A percentile compares a stretch with the other conserved stretches of the same genome.
Evolutionary conservation across 169 alveolate species (phyloP).

Genomic region (Eimeria acervulina): DNA sequence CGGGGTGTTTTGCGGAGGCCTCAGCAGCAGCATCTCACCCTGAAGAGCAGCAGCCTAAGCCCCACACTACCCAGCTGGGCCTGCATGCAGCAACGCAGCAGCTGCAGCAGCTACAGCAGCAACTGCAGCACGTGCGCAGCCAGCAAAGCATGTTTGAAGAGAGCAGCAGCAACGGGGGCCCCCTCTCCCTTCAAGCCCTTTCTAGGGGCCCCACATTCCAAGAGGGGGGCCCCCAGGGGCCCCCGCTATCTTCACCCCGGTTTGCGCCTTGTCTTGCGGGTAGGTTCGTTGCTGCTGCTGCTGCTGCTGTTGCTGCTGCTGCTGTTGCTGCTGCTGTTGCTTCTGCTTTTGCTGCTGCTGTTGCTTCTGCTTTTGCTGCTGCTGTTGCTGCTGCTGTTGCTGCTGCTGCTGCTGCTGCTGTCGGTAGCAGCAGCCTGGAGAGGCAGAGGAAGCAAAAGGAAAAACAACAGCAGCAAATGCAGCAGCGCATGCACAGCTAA

Average conservation of each 20-base stretch:
- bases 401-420: neutral
- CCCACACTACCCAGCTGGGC: neutral
- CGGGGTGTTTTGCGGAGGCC: too few species aligned
- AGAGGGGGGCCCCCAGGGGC: too few species aligned
- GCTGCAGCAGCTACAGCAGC: conserved; percentile 45
- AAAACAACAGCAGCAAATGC: neutral
- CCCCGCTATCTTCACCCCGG: too few species aligned
- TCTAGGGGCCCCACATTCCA: too few species aligned
- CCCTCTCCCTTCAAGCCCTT: too few species aligned
- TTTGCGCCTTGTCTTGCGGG: too few species aligned
- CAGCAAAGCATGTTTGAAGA: neutral
- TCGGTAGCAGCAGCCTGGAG: neutral
- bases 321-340: too few species aligned
- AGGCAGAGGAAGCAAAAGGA: neutral
- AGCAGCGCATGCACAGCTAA: neutral
- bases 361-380: too few species aligned
- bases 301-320: too few species aligned
- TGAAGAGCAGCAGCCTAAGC: neutral
- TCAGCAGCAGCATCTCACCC: neutral
- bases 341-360: too few species aligned
- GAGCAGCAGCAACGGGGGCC: too few species aligned
- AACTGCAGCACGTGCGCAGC: conserved; percentile 41
- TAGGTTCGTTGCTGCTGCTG: neutral
- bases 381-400: neutral
- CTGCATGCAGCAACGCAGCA: conserved; percentile 40